Conservation (phyloP, 1,139 yeast genomes). For the Trichomonascaceae sp. region DNA sequence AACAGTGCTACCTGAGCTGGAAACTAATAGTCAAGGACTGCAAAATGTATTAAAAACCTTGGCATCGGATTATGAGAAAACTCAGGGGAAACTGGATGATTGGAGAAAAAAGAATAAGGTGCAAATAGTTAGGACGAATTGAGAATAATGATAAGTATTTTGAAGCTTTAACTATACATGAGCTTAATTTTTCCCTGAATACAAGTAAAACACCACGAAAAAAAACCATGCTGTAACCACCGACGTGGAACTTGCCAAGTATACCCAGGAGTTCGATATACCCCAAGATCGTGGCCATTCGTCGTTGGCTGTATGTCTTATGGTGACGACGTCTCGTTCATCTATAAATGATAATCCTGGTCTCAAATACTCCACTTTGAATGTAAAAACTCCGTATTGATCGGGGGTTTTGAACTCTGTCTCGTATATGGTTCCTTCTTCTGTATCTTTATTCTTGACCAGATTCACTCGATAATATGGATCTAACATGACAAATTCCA, state of each 20-base stretch:
- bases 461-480: slow-evolving; percentile 78
- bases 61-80: slow-evolving; percentile 31
- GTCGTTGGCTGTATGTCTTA: slow-evolving; percentile 92
- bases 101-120: slow-evolving; percentile 41
- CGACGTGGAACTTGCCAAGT: slow-evolving; percentile 60
- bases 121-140: slow-evolving; percentile 32
- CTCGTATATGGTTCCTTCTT: slow-evolving; percentile 39
- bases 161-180: background rate
- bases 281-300: slow-evolving; percentile 94
- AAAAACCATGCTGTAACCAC: slow-evolving; percentile 72
- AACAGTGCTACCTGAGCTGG: slow-evolving; percentile 65
- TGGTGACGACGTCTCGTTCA: slow-evolving; percentile 67
- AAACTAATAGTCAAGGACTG: slow-evolving; percentile 48
- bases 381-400: slow-evolving; percentile 95
- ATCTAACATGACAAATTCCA: slow-evolving; percentile 85
- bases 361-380: slow-evolving; percentile 71
- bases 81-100: slow-evolving; percentile 32
- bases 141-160: no score
- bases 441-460: slow-evolving; percentile 29
- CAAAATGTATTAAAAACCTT: slow-evolving; percentile 32
- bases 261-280: slow-evolving; percentile 90
- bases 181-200: slow-evolving; percentile 19
- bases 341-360: slow-evolving; percentile 66
- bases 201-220: slow-evolving; percentile 64
- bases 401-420: slow-evolving; percentile 74